phyloP scores from a whole-genome alignment of 2,329 filamentous ascomycete species.

The Pestalotiopsis sp. region DNA sequence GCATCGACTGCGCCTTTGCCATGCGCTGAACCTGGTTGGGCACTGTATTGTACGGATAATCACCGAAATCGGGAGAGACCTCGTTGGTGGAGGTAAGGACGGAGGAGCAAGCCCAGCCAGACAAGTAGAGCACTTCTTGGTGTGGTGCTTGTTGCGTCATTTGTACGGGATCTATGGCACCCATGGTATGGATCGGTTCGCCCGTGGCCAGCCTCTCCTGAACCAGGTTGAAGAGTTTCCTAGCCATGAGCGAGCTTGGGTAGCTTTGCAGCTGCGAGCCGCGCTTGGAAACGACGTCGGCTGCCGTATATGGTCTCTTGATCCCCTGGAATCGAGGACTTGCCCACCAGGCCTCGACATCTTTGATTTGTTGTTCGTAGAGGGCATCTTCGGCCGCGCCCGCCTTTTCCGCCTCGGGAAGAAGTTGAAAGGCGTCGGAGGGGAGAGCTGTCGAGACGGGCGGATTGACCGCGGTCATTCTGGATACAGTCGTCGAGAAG shows the following conservation, averaged over 20 bases:
- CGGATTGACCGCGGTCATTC: constrained; percentile 63
- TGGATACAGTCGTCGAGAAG: constrained; percentile 42
- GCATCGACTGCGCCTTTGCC: constrained; percentile 95
- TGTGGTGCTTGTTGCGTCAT: constrained; percentile 98
- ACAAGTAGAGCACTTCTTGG: constrained; percentile 95
- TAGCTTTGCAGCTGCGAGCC: constrained; percentile 86
- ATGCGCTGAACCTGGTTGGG: constrained; percentile 96
- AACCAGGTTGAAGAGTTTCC: constrained; percentile 90
- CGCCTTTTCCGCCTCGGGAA: constrained; percentile 76
- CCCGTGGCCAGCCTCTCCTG: constrained; percentile 76
- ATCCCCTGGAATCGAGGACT: constrained; percentile 85
- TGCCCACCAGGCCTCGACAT: constrained; percentile 90
- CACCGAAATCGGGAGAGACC: constrained; percentile 95
- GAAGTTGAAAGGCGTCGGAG: constrained; percentile 83
- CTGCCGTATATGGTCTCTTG: constrained; percentile 86
- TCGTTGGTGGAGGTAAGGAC: constrained; percentile 94
- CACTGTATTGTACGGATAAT: constrained; percentile 99
- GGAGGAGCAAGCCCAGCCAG: constrained; percentile 96
- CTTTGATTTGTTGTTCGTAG: constrained; percentile 80
- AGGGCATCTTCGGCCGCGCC: constrained; percentile 82
- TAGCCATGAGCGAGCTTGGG: constrained; percentile 90
- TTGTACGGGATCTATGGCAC: constrained; percentile 97
- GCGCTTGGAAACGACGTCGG: constrained; percentile 90
- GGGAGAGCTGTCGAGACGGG: constrained; percentile 64
- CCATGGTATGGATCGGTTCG: constrained; percentile 95